phyloP scores from a whole-genome alignment of 208 protist species.

The Leishmania gerbilli region DNA sequence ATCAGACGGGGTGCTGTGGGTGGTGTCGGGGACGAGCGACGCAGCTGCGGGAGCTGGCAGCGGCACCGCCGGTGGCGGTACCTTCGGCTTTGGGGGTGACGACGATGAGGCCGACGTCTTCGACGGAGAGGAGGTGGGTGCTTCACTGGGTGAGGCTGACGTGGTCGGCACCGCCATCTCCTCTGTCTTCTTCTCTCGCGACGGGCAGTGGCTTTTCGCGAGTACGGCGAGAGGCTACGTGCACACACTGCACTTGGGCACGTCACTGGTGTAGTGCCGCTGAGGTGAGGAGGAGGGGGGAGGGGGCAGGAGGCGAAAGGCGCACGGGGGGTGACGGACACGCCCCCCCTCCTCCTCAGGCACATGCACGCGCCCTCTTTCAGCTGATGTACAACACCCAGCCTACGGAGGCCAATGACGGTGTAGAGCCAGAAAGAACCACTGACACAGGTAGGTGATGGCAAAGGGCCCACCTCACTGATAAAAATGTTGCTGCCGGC shows the following conservation, averaged over 20 bases:
- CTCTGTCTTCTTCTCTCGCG: constrained; percentile 54
- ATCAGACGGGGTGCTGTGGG: constrained; percentile 20
- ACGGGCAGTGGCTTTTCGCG: constrained; percentile 66
- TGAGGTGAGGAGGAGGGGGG: background rate
- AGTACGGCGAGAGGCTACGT: constrained; percentile 51
- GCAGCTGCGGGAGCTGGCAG: constrained; percentile 1
- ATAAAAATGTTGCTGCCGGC: background rate
- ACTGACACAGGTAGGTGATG: background rate
- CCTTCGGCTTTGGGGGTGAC: background rate
- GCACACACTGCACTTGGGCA: constrained; percentile 49
- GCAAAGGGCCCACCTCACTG: background rate
- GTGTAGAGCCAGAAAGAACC: background rate
- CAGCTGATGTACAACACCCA: background rate
- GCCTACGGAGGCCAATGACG: background rate
- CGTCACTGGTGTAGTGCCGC: background rate
- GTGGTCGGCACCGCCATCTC: constrained; percentile 38
- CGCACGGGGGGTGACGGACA: background rate
- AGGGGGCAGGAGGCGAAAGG: background rate
- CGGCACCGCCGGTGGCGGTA: background rate
- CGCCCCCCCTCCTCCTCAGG: background rate
- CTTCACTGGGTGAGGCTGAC: constrained; percentile 19
- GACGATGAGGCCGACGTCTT: constrained; percentile 16
- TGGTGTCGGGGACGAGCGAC: constrained; percentile 1
- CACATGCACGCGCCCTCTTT: background rate
- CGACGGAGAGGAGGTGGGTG: constrained; percentile 11